phyloP scores from a whole-genome alignment of 1,139 yeast genomes.

The Sugiyamaella xylanicola region DNA sequence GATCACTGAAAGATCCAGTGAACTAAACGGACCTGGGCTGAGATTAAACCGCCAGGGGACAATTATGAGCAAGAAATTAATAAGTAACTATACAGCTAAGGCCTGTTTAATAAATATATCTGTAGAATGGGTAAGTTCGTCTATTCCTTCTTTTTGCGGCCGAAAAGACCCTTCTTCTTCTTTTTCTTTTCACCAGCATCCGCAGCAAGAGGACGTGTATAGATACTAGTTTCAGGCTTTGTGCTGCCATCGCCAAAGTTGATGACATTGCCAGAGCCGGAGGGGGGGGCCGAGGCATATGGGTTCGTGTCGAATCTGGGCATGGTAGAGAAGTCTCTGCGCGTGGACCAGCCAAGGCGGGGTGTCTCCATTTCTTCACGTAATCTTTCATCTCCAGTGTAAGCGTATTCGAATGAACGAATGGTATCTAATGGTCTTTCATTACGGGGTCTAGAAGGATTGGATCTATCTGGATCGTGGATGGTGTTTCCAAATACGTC shows the following conservation, averaged over 20 bases:
- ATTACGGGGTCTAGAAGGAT: conserved; percentile 88
- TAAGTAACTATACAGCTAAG: background rate
- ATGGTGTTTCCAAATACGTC: conserved; percentile 87
- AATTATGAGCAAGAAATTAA: too few relatives aligned
- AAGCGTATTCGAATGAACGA: conserved; percentile 86
- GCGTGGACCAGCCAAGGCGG: conserved; percentile 74
- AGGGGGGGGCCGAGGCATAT: conserved; percentile 38
- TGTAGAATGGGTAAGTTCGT: background rate
- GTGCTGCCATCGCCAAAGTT: conserved; percentile 47
- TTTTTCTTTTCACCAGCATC: conserved; percentile 47
- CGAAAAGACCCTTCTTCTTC: conserved; percentile 75
- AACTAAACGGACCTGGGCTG: too few relatives aligned
- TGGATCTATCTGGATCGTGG: conserved; percentile 74
- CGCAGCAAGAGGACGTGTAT: conserved; percentile 30
- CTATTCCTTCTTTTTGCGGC: conserved; percentile 58
- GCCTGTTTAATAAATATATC: background rate
- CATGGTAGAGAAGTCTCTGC: conserved; percentile 55
- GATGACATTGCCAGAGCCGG: conserved; percentile 39
- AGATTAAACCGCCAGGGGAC: too few relatives aligned
- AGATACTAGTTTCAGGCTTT: conserved; percentile 58
- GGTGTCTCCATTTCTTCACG: conserved; percentile 79
- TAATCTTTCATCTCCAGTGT: conserved; percentile 80
- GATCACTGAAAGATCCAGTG: too few relatives aligned
- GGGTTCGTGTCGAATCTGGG: conserved; percentile 45
- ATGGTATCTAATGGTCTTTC: conserved; percentile 97